phyloP scores from a whole-genome alignment of 2,329 filamentous ascomycete genomes.

The Albifimbria verrucaria region DNA sequence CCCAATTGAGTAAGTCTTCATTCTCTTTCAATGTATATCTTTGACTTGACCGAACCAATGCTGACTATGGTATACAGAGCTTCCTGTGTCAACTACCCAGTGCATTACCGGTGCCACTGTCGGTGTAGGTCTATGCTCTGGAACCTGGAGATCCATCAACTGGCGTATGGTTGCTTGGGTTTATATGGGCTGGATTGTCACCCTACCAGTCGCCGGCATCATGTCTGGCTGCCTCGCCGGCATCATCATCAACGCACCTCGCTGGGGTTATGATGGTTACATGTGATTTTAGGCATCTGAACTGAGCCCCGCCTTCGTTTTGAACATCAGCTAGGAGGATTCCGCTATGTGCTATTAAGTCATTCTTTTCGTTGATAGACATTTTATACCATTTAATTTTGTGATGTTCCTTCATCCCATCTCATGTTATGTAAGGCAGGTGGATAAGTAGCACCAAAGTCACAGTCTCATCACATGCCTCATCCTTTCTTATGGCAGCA shows the following conservation, averaged over 20 bases:
- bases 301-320: no score
- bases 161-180: slow-evolving; percentile 62
- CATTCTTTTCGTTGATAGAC: no score
- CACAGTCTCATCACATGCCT: no score
- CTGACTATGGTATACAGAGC: slow-evolving; percentile 28
- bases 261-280: slow-evolving; percentile 30
- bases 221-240: slow-evolving; percentile 60
- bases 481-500: no score
- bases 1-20: slow-evolving; percentile 46
- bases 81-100: slow-evolving; percentile 64
- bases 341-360: no score
- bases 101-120: slow-evolving; percentile 63
- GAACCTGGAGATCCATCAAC: slow-evolving; percentile 57
- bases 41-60: no score
- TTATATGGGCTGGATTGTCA: slow-evolving; percentile 59
- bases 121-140: slow-evolving; percentile 60
- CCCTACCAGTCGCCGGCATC: slow-evolving; percentile 53
- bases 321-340: no score
- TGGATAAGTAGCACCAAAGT: no score
- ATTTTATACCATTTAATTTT: no score
- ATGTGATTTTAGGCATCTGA: neutral
- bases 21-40: fast-evolving
- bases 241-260: slow-evolving; percentile 60
- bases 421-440: no score
- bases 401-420: no score